Conservation (phyloP, 2,329 filamentous ascomycete species). For the Ophiostoma sp. region DNA sequence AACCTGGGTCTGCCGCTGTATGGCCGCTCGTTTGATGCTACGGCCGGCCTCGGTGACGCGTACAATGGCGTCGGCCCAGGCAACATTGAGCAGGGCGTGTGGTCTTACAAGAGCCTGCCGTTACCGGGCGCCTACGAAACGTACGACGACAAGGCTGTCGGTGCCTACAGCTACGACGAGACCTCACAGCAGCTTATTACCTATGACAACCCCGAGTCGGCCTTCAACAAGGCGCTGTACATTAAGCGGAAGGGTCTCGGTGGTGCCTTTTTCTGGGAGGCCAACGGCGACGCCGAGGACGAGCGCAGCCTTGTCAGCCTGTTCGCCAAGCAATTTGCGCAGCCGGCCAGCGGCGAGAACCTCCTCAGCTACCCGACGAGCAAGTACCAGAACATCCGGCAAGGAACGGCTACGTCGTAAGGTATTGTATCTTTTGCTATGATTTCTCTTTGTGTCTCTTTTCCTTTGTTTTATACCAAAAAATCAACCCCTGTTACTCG, state of each 20-base stretch:
- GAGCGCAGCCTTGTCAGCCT: slow-evolving; percentile 59
- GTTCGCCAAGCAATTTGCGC: slow-evolving; percentile 51
- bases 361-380: slow-evolving; percentile 57
- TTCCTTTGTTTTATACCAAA: neutral
- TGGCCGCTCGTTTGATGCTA: slow-evolving; percentile 71
- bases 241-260: slow-evolving; percentile 62
- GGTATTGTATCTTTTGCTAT: neutral
- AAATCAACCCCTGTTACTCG: neutral
- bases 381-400: slow-evolving; percentile 57
- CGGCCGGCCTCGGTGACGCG: slow-evolving; percentile 63
- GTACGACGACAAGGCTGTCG: slow-evolving; percentile 58
- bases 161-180: slow-evolving; percentile 71
- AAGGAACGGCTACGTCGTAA: neutral
- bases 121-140: slow-evolving; percentile 56
- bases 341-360: slow-evolving; percentile 53
- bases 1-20: slow-evolving; percentile 77
- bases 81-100: slow-evolving; percentile 60
- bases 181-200: slow-evolving; percentile 62
- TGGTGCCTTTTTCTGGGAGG: slow-evolving; percentile 85
- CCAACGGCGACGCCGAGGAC: slow-evolving; percentile 61
- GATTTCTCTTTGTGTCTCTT: neutral
- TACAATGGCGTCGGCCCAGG: slow-evolving; percentile 66
- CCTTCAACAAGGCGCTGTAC: slow-evolving; percentile 62
- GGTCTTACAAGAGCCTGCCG: slow-evolving; percentile 73
- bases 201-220: slow-evolving; percentile 65